Evolutionary conservation across 1,284 basidiomycete genomes (phyloP), one percentile per base, ranked within the genome.

Genomic region (Fomitopsis pinicola): DNA sequence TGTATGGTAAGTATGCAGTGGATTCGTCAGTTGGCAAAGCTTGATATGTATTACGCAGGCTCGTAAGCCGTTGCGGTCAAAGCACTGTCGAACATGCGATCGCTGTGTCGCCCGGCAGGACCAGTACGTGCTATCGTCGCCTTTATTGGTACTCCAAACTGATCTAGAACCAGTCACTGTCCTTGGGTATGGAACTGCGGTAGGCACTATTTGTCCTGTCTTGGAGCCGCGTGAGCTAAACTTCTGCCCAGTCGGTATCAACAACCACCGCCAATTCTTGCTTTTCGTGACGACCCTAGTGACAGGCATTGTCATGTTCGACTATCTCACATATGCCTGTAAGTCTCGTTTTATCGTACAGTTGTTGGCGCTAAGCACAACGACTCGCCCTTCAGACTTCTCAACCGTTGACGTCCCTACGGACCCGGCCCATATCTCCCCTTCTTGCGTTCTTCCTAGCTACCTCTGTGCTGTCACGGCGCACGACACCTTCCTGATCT

Each of bases 121-220:
- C 71, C 95, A 98, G 93, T 96, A 71, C 74, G 91, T 80, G n/a
- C 44, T n/a, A 33, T 40, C 42, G 17, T 45, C 22, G 26, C 38
- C 30, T n/a, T 45, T 55, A 35, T 52, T 22, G 38, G 42, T 14
- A 17, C 26, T 9, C 46, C 3, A 12, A 28, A 33, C 53, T 46
- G 52, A 46, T 30, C 10, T 42, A 48, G 42, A n/a, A 62, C 15
- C 62, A 95, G 93, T 69, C 96, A 98, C 71, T 98, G 97, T 70
- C 97, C 97, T 8, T 99, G 97, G 97, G 89, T 98, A n/a, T 97
- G 95, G 92, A 98, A 98, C 76, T 98, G 97, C 73, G 88, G 92
- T 94, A 72, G 46, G 89, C 78, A 3, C 26, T 9, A 36, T 60
- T n/a, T 55, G 42, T 46, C 17, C 30, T 8, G 52, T 35, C 38